These are phyloP conservation scores for Collybia sordida DNA, from an alignment of 768 basidiomycete species.

Conservation along the genomic window DNA sequence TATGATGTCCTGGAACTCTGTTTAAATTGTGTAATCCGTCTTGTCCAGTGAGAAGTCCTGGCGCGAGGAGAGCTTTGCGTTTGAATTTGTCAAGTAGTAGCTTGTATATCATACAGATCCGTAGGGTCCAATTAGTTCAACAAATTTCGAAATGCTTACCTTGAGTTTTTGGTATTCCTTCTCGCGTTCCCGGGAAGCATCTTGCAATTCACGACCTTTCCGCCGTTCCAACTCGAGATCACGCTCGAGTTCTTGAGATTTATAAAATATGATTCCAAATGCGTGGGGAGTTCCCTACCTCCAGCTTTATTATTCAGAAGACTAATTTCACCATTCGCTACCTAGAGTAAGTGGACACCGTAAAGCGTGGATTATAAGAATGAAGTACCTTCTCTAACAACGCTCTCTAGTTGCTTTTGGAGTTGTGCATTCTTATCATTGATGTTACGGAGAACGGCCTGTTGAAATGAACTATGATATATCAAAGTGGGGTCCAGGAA, in stretches of 20 bases:
- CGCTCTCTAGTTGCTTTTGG: constrained; percentile 84
- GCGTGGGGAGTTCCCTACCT: constrained; percentile 36
- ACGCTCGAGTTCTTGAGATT: constrained; percentile 62
- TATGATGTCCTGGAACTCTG: not conserved
- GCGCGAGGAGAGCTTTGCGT: constrained; percentile 70
- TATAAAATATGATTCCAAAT: not conserved
- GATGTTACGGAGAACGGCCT: constrained; percentile 76
- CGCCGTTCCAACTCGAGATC: constrained; percentile 80
- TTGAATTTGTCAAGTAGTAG: constrained; percentile 81
- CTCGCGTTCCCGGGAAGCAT: constrained; percentile 71
- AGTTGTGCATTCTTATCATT: constrained; percentile 82
- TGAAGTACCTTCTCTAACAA: constrained; percentile 75
- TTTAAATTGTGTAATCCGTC: constrained; percentile 15
- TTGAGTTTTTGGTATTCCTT: constrained; percentile 89
- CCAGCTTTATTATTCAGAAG: constrained; percentile 68
- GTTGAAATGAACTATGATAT: constrained; percentile 69
- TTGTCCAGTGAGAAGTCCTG: constrained; percentile 20
- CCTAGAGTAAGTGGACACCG: not conserved
- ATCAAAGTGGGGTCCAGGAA: not conserved
- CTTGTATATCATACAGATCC: constrained; percentile 30
- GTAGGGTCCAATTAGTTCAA: not conserved
- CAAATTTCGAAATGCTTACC: constrained; percentile 35
- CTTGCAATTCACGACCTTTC: constrained; percentile 72
- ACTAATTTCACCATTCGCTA: constrained; percentile 77
- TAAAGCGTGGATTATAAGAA: not conserved